A percentile compares a stretch with the other conserved stretches of the same genome.
phyloP scores from a whole-genome alignment of 768 basidiomycete genomes.

The Agrocybe chaxingu region DNA sequence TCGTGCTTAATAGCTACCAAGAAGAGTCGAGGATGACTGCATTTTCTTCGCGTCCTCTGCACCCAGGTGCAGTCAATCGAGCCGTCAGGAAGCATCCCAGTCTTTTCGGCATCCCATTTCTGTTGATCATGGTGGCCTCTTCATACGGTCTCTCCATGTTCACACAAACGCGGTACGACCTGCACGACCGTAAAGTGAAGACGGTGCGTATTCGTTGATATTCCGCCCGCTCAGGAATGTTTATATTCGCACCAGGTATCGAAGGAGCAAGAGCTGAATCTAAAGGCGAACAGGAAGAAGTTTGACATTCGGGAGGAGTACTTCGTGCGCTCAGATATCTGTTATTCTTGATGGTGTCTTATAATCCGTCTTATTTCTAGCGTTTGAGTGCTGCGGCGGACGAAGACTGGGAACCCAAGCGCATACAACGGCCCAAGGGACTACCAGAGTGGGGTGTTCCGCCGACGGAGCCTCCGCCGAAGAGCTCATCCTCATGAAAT shows the following conservation, averaged over 20 bases:
- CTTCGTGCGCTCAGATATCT: constrained; percentile 62
- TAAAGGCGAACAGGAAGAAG: constrained; percentile 69
- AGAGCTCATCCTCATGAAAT: neutral
- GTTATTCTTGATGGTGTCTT: neutral
- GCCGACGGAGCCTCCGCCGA: constrained; percentile 50
- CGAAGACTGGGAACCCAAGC: constrained; percentile 83
- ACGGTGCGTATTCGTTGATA: constrained; percentile 39
- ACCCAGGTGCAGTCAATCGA: constrained; percentile 34
- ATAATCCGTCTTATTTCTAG: constrained; percentile 29
- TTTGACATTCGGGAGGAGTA: constrained; percentile 96
- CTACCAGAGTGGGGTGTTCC: constrained; percentile 94
- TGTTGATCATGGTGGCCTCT: constrained; percentile 80
- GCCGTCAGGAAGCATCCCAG: constrained; percentile 58
- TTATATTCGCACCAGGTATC: constrained; percentile 42
- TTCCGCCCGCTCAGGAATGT: neutral
- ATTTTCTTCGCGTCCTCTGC: constrained; percentile 48
- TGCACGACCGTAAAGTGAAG: constrained; percentile 77
- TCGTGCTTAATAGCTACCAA: constrained; percentile 1
- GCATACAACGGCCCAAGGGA: constrained; percentile 80
- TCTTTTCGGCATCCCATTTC: constrained; percentile 84
- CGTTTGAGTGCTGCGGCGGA: constrained; percentile 60
- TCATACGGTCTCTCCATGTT: constrained; percentile 81
- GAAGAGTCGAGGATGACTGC: constrained; percentile 36
- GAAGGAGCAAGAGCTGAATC: constrained; percentile 73
- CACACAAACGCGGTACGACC: constrained; percentile 89